phyloP scores from a whole-genome alignment of 2,329 filamentous ascomycete species.

The Claviceps sp. region DNA sequence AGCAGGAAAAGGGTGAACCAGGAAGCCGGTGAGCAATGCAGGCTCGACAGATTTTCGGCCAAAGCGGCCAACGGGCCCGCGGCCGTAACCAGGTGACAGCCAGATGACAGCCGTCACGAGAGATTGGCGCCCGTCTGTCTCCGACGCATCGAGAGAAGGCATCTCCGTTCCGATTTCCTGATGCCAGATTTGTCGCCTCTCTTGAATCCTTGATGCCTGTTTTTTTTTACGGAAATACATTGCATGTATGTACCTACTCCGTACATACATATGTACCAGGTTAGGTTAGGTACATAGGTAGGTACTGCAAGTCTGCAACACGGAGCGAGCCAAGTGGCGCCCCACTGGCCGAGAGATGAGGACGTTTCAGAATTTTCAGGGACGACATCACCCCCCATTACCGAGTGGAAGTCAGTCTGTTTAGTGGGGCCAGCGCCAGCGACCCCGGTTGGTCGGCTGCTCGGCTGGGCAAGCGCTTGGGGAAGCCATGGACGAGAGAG shows the following conservation, averaged over 20 bases:
- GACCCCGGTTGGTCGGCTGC: neutral
- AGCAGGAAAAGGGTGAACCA: neutral
- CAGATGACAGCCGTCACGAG: neutral
- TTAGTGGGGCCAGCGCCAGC: neutral
- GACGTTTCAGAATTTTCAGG: conserved; percentile 5
- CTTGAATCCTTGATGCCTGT: too few relatives aligned
- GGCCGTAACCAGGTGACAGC: neutral
- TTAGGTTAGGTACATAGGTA: neutral
- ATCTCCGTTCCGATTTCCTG: neutral
- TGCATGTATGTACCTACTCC: too few relatives aligned
- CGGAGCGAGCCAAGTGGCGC: neutral
- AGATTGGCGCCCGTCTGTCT: neutral
- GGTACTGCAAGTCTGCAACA: too few relatives aligned
- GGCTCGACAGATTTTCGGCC: neutral
- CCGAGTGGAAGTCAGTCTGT: conserved; percentile 1
- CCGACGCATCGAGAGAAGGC: neutral
- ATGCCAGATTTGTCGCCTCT: too few relatives aligned
- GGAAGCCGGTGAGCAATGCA: neutral
- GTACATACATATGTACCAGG: too few relatives aligned
- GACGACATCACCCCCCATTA: conserved; percentile 2
- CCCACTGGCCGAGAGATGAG: conserved; percentile 4
- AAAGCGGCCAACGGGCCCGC: neutral
- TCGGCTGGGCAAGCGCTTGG: neutral
- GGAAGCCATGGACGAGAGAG: neutral
- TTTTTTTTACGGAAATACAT: neutral